Conservation (phyloP, 2,329 filamentous ascomycete genomes). For the Penicillium sp. region DNA sequence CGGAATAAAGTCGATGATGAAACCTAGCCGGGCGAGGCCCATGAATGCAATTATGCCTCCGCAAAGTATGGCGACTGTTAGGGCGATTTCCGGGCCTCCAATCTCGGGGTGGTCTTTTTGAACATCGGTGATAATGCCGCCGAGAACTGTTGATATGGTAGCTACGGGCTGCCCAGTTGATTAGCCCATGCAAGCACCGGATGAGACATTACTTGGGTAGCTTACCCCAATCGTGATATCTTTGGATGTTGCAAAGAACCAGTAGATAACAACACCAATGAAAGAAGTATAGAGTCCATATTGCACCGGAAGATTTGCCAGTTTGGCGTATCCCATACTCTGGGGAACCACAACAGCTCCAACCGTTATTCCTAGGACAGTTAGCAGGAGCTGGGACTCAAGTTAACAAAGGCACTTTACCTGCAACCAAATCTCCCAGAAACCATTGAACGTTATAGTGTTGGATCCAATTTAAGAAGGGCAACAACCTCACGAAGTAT, state of each 20-base stretch:
- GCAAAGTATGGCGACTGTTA: conserved; percentile 70
- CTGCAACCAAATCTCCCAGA: conserved; percentile 12
- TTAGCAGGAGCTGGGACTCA: not conserved
- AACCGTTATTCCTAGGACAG: conserved; percentile 56
- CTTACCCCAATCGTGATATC: conserved; percentile 90
- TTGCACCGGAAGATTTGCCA: conserved; percentile 73
- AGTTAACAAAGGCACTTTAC: not conserved
- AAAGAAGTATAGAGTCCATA: conserved; percentile 92
- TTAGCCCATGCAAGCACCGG: not conserved
- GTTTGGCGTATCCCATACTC: conserved; percentile 85
- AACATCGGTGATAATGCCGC: conserved; percentile 70
- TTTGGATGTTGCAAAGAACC: conserved; percentile 95
- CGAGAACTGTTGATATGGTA: conserved; percentile 85
- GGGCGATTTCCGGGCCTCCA: conserved; percentile 66
- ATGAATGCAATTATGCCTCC: conserved; percentile 74
- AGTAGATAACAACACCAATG: conserved; percentile 90
- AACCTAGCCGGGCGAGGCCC: conserved; percentile 71
- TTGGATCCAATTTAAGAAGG: conserved; percentile 10
- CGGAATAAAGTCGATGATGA: conserved; percentile 14
- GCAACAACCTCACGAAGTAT: conserved; percentile 5
- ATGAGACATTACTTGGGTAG: conserved; percentile 19
- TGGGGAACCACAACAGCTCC: conserved; percentile 85
- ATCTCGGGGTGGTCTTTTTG: conserved; percentile 54
- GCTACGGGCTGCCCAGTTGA: conserved; percentile 69
- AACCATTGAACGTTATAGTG: conserved; percentile 15